Base-by-base conservation (phyloP, 164 flowering plant genomes). In the Sedum album region DNA sequence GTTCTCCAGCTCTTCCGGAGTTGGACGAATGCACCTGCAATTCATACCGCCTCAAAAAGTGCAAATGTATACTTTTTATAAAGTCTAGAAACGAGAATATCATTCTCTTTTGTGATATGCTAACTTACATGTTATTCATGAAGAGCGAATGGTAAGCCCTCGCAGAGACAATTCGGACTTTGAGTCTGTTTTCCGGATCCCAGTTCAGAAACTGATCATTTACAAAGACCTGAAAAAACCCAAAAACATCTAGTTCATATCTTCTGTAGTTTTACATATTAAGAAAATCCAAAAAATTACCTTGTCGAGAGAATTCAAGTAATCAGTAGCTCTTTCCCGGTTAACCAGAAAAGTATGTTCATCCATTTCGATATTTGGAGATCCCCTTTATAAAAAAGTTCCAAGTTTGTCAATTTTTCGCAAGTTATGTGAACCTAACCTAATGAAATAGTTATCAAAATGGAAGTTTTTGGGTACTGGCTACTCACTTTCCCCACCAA, bases 101-200 rank as follows among this genome's bases (percentile, higher is more conserved):
- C n/a, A n/a, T n/a, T n/a, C n/a, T n/a, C n/a, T n/a, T n/a, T n/a
- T n/a, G n/a, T n/a, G n/a, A n/a, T n/a, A n/a, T n/a, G n/a, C n/a
- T n/a, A n/a, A 39, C 42, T 39, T 14, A 39, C 42, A 39, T 44
- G 18, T 44, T 44, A 17, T 44, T 96, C 97, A 94, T 94, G 82
- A 94, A 94, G 77, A 94, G 74, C n/a, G 99, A 90, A 73, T 94
- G 99, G 73, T 94, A 94, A 67, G 99, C 99, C 73, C 96, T 88
- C 60, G 99, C 99, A 14, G 99, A 94, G 17, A 94, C 96, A 31
- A 94, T 90, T 62, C 99, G 68, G 79, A 94, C 99, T 87, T 87
- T 94, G 79, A 94, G 86, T 68, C 79, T 70, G 82, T 94, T 81
- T 73, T 85, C 78, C 23, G 96, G 48, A 15, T 44, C 48, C 48